Evolutionary conservation across 2,329 filamentous ascomycete species (phyloP), one percentile per base, ranked within the genome.

Genomic region (Aspergillus novoparasiticus): DNA sequence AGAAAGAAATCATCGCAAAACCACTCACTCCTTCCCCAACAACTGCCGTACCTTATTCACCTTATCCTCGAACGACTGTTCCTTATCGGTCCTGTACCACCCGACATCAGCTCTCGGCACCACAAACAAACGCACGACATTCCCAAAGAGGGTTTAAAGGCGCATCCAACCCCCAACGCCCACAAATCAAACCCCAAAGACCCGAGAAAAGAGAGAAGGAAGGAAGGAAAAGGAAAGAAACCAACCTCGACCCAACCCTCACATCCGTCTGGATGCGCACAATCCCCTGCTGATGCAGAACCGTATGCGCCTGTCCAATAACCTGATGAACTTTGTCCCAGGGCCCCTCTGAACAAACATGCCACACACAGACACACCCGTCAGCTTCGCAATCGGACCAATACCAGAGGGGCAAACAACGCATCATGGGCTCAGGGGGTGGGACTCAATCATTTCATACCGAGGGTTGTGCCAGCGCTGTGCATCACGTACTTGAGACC

Each of bases 391-490:
- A 46, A 50, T 46, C 28, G 32, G 34, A 30, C 51, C 51, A 54
- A 54, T 54, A 54, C 19, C 26, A 23, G 30, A 11, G 19, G 14
- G 32, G 26, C 39, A 59, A 60, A 39, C 16, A 39, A 26, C 51
- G 2, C 14, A 19, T 34, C 50, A 53, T 9, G 32, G 14, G 34
- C 41, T 34, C 26, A 56, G 12, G 30, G 48, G 12, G 19, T 41
- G 39, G 39, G 39, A n/a, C 16, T n/a, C 39, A 41, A 41, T 41
- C 8, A 9, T 19, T n/a, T 82, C 89, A 63, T 82, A 95, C 93
- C 93, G 60, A 98, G 86, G 0, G 94, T 98, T 0, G 94, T 97
- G 14, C 94, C 95, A 2, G 93, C 94, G 30, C 92, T 94, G 80
- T 98, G 94, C 92, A 98, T 95, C 54, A 86, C 89, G 76, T 94